These are phyloP conservation scores for Eucalyptus regnans DNA, from an alignment of 345 rosid genomes.

Conservation along the genomic window DNA sequence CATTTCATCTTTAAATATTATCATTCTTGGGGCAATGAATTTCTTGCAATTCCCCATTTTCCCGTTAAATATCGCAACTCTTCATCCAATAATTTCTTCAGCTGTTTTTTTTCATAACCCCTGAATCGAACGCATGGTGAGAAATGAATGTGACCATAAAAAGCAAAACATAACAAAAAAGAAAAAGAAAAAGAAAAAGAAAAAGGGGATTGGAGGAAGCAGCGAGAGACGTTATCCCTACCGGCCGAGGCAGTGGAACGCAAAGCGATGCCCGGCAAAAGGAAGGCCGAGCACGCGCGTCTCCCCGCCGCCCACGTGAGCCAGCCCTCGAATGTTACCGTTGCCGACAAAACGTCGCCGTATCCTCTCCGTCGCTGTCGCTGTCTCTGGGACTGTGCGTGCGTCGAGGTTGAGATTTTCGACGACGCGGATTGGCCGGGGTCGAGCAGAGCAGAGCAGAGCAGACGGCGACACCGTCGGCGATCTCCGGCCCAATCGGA, in stretches of 20 bases:
- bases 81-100: background rate
- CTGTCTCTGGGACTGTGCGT: background rate
- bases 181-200: no score
- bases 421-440: background rate
- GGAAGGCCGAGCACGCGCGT: background rate
- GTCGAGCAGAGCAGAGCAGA: background rate
- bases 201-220: background rate
- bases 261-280: background rate
- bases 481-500: background rate
- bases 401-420: background rate
- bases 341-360: background rate
- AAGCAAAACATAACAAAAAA: background rate
- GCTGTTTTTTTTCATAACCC: no score
- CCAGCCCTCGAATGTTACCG: background rate
- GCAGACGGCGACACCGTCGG: background rate
- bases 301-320: background rate
- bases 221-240: background rate
- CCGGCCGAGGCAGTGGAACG: background rate
- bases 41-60: background rate
- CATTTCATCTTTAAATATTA: background rate
- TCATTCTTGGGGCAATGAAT: background rate
- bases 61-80: background rate
- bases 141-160: background rate
- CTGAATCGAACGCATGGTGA: background rate
- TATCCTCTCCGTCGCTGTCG: background rate